Evolutionary conservation across 345 rosid species (phyloP), one percentile per base, ranked within the genome.

Genomic region (Trapa bicornis): DNA sequence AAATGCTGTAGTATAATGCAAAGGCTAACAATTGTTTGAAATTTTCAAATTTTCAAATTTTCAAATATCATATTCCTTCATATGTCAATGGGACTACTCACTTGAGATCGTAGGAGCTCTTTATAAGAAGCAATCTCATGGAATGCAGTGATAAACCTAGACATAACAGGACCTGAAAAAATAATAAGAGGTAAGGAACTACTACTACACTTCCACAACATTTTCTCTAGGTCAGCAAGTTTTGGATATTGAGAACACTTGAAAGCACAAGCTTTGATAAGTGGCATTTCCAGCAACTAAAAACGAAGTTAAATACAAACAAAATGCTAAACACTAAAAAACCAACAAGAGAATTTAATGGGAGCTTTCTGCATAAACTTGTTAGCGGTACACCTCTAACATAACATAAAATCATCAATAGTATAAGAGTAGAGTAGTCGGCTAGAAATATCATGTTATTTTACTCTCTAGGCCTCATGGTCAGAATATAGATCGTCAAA

Each of bases 31-130:
- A 53, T 32, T 4, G 22, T 56, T n/a, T 17, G 22, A 56, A 29
- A 22, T 22, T 22, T 36, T 11, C 0, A 15, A 50, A 50, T 11
- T 50, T 2, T 36, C 1, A 29, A 22, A 22, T 22, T 22, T 22
- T 57, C n/a, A 29, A 57, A 57, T 22, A 16, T 13, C 60, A 64
- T 22, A 63, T 47, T 41, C 50, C 13, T 17, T 15, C 47, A 32
- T 48, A 66, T 64, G 37, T 71, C 56, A 71, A 73, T 52, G 65
- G 66, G 63, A 72, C 70, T 33, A 77, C 82, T 79, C 78, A 91
- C 93, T 78, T 91, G 91, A 70, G 97, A 85, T 65, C 83, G 84
- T 67, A 91, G 87, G 75, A 91, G 83, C 84, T 91, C 96, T 68
- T 91, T 88, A 68, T 80, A 84, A 53, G 88, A 75, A 72, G 89